A percentile compares a stretch with the other conserved stretches of the same genome.
Evolutionary conservation across 1,284 basidiomycete genomes (phyloP).

Genomic region (Salmacisia buchloeana): DNA sequence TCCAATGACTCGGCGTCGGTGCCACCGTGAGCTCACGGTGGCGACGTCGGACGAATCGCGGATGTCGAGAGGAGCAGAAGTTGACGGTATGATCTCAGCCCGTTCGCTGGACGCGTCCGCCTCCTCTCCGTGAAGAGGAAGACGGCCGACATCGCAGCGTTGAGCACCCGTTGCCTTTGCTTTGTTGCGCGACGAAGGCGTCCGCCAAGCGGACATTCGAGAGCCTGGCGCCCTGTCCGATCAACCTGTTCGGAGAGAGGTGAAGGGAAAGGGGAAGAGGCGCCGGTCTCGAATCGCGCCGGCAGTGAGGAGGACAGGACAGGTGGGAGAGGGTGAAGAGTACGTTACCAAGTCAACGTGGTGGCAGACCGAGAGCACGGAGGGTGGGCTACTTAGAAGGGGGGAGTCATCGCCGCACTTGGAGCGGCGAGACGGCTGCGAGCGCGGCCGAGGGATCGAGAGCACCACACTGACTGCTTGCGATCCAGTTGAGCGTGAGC

Average conservation of each 20-base stretch:
- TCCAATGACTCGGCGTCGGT: no score
- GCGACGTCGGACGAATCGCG: background rate
- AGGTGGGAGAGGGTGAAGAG: background rate
- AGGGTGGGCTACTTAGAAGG: background rate
- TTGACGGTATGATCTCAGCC: slow-evolving; percentile 32
- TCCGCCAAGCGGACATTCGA: background rate
- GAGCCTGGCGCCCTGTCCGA: background rate
- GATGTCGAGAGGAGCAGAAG: background rate
- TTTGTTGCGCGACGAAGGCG: slow-evolving; percentile 1
- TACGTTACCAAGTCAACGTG: background rate
- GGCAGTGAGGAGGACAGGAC: background rate
- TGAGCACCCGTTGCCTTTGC: slow-evolving; percentile 43
- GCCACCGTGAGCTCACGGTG: background rate
- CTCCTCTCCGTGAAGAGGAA: background rate
- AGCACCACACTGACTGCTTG: slow-evolving; percentile 49
- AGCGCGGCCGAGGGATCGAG: slow-evolving; percentile 3
- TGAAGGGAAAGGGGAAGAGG: background rate
- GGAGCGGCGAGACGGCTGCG: no score
- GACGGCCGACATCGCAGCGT: slow-evolving; percentile 1
- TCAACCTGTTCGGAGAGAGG: background rate
- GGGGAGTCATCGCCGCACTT: no score
- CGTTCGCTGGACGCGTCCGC: no score
- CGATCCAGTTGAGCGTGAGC: slow-evolving; percentile 49
- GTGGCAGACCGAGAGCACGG: background rate
- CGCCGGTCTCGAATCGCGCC: no score